Percentiles rank a stretch among this genome's conserved stretches.
Conservation (phyloP, 805 yeast genomes). For the Metschnikowia anglica region DNA sequence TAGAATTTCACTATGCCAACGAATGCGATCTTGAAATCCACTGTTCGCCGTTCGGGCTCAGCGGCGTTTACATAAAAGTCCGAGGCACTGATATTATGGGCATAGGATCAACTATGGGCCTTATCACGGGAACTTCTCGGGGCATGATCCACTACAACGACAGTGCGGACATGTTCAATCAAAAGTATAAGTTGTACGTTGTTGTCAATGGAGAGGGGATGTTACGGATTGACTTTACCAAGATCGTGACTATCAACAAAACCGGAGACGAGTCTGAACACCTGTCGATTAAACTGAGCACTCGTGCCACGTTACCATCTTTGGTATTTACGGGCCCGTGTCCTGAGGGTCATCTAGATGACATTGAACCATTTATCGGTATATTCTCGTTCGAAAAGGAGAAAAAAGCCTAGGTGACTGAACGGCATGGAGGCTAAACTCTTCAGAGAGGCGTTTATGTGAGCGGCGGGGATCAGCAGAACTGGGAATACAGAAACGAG, state of each 20-base stretch:
- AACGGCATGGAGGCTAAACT: too few relatives aligned
- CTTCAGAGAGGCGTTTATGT: too few relatives aligned
- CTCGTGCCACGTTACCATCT: conserved; percentile 45
- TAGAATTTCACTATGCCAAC: conserved; percentile 44
- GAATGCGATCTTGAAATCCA: conserved; percentile 54
- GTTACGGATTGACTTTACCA: conserved; percentile 52
- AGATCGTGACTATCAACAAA: conserved; percentile 34
- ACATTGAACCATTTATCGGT: conserved; percentile 54
- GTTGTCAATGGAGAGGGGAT: conserved; percentile 46
- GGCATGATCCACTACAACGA: conserved; percentile 52
- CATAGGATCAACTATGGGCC: conserved; percentile 56
- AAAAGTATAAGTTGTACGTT: conserved; percentile 50
- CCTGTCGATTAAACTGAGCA: conserved; percentile 11
- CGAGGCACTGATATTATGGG: conserved; percentile 51
- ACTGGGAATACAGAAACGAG: too few relatives aligned
- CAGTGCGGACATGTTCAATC: conserved; percentile 44
- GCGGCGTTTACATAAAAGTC: conserved; percentile 50
- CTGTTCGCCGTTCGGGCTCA: conserved; percentile 56
- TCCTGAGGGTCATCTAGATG: conserved; percentile 53
- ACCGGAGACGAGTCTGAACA: conserved; percentile 28
- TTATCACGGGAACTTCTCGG: conserved; percentile 50
- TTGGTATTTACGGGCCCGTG: conserved; percentile 51
- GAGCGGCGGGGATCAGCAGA: too few relatives aligned
- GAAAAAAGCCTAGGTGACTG: conserved; percentile 20
- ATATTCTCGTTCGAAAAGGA: conserved; percentile 52